Base-by-base conservation (phyloP, 371 early-diverging fungal genomes). In the Apophysomyces elegans region DNA sequence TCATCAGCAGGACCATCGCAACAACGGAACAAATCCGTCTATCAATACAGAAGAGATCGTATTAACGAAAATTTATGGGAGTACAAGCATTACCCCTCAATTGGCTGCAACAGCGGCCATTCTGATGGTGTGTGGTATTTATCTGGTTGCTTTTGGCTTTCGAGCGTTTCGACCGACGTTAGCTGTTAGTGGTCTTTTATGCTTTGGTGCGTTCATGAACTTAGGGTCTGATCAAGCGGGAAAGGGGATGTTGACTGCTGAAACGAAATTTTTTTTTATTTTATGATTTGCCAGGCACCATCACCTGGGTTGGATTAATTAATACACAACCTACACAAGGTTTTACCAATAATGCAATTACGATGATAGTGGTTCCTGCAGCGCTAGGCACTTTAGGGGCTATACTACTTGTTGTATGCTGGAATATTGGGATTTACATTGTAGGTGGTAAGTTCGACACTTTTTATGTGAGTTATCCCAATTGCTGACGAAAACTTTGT, bases 101-200 rank as follows among this genome's bases (percentile, higher is more conserved):
- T 70, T 73, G 64, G 73, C 70, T 21, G 58, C 71, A 7, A 47
- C 69, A 2, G 80, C 73, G 14, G 73, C 72, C 21, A 56, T 74
- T 3, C 59, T 79, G 41, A 70, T 79, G 39, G 69, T 66, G 5
- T 44, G 69, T 2, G 77, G 75, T 14, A 37, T 77, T 2, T 79
- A 71, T 58, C 68, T 79, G 36, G 56, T 69, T 45, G 41, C 59
- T 4, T 62, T 73, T 38, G 80, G 80, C 7, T 71, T 73, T 36
- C 69, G 75, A 16, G 43, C 66, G 11, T 70, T 68, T 12, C 72
- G 71, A 41, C 36, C 61, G 8, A 79, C 75, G 43, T 37, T 73
- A 7, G 66, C 59, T 41, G 61, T 77, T 37, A 67, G 56, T 47
- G 80, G 80, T 38, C 68, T 79, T 13, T 58, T 79, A 8, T 71